Conservation (phyloP, 768 basidiomycete species). For the Infundibulicybe gibba region DNA sequence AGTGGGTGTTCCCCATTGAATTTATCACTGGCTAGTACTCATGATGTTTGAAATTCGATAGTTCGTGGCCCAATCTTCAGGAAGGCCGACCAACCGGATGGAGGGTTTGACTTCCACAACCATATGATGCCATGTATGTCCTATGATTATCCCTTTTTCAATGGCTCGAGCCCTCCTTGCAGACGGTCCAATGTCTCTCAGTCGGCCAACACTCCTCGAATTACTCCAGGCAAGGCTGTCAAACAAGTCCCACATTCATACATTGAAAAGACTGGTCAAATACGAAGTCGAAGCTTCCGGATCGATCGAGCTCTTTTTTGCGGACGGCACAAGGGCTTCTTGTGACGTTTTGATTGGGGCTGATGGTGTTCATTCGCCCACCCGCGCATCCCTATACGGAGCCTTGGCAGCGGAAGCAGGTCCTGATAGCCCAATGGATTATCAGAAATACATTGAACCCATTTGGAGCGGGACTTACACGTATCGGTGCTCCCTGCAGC, state of each 20-base stretch:
- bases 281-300: slow-evolving; percentile 8
- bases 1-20: slow-evolving; percentile 9
- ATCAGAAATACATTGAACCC: slow-evolving; percentile 18
- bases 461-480: slow-evolving; percentile 36
- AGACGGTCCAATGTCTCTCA: slow-evolving; percentile 19
- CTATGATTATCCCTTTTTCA: not conserved
- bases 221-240: slow-evolving; percentile 17
- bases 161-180: not conserved
- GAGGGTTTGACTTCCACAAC: slow-evolving; percentile 19
- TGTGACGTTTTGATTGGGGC: slow-evolving; percentile 37
- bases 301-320: slow-evolving; percentile 15
- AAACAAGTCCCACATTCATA: slow-evolving; percentile 19
- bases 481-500: slow-evolving; percentile 51
- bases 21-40: not conserved
- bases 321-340: slow-evolving; percentile 18
- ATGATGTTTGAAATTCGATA: slow-evolving; percentile 1
- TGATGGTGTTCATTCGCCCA: slow-evolving; percentile 32
- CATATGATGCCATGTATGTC: slow-evolving; percentile 21
- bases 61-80: slow-evolving; percentile 19
- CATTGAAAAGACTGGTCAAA: slow-evolving; percentile 11
- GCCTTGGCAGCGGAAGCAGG: not conserved
- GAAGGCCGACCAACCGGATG: slow-evolving; percentile 16
- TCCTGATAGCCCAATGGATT: not conserved
- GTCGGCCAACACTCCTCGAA: slow-evolving; percentile 18
- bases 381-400: slow-evolving; percentile 14